Percentiles rank a stretch among this genome's conserved stretches.
phyloP scores from a whole-genome alignment of 225 moss, liverwort and hornwort genomes.

The Pseudisothecium myosuroides region DNA sequence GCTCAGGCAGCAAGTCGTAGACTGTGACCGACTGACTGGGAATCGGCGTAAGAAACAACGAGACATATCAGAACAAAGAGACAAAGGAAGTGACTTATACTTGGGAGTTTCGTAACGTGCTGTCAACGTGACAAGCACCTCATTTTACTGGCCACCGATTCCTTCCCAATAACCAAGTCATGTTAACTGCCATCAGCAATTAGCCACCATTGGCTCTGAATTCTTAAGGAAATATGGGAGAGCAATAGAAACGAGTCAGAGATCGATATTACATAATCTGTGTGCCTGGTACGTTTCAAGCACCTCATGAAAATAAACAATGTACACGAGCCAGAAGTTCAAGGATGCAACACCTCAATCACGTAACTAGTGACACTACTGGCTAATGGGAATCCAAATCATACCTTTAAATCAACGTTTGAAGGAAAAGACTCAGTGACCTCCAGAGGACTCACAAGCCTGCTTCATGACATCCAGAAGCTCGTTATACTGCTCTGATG shows the following conservation, averaged over 20 bases:
- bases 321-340: conserved; percentile 8
- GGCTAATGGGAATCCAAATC: background rate
- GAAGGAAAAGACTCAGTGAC: background rate
- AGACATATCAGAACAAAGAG: background rate
- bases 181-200: background rate
- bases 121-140: background rate
- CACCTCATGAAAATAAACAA: conserved; percentile 2
- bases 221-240: background rate
- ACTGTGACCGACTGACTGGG: background rate
- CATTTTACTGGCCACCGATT: background rate
- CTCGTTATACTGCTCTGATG: background rate
- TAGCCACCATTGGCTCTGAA: background rate
- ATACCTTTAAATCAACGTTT: conserved; percentile 8
- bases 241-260: background rate
- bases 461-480: background rate
- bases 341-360: background rate
- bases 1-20: background rate
- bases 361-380: background rate
- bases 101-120: background rate
- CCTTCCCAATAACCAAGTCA: background rate
- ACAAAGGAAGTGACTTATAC: background rate
- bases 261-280: background rate
- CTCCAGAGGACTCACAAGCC: background rate
- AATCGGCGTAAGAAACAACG: background rate
- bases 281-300: background rate